These are phyloP conservation scores for Camelina laxa DNA, from an alignment of 345 rosid genomes.

Conservation along the genomic window DNA sequence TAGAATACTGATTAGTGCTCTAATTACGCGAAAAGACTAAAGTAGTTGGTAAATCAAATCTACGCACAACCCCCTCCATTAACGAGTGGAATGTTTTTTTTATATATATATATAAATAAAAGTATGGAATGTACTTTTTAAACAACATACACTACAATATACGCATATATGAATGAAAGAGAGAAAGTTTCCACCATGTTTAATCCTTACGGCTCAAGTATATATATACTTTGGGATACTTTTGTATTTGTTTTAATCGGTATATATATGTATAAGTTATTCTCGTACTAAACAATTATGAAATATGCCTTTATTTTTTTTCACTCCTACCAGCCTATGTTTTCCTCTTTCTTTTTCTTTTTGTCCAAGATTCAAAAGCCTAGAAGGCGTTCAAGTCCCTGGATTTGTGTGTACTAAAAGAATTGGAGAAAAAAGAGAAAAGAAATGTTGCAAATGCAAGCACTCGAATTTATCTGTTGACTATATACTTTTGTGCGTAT, in stretches of 20 bases:
- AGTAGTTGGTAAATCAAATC: conserved; percentile 38
- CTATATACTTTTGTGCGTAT: background rate
- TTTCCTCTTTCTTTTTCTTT: background rate
- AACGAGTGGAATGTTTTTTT: conserved; percentile 33
- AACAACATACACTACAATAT: conserved; percentile 11
- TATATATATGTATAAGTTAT: background rate
- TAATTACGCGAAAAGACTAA: conserved; percentile 30
- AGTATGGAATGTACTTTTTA: background rate
- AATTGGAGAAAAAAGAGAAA: background rate
- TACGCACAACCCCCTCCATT: conserved; percentile 40
- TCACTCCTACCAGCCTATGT: background rate
- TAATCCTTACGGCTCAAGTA: conserved; percentile 12
- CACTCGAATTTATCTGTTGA: background rate
- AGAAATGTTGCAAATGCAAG: too few relatives aligned
- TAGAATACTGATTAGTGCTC: conserved; percentile 42
- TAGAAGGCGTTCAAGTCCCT: background rate
- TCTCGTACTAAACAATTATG: background rate
- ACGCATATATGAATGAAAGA: conserved; percentile 13
- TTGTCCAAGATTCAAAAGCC: background rate
- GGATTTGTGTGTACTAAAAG: background rate
- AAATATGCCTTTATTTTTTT: too few relatives aligned
- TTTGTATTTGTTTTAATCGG: background rate
- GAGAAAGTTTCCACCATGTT: conserved; percentile 10
- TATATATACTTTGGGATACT: background rate
- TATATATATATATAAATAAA: background rate